Evolutionary conservation across 2,329 filamentous ascomycete genomes (phyloP), one percentile per base, ranked within the genome.

Genomic region (Cladosporium sp.): DNA sequence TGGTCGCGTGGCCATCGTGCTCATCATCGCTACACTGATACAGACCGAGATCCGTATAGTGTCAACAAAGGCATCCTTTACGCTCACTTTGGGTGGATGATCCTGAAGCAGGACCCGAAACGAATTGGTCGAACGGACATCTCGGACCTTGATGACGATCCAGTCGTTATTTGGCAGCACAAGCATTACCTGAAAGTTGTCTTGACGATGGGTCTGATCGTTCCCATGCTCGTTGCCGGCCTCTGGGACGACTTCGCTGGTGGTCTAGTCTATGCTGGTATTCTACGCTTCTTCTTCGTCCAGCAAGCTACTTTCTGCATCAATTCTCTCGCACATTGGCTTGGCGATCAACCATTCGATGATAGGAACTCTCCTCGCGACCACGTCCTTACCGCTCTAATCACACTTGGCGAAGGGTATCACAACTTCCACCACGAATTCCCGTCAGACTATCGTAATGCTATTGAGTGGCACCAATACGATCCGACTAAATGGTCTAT

Each of bases 351-450:
- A 78, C 90, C 90, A 60, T 93, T 93, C 72, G 89, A 93, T 67
- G 90, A 93, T 81, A 87, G 89, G 74, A 92, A 93, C 84, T 91
- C 88, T 59, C 89, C 89, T 63, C 87, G 90, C 72, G 89, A 93
- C 69, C 89, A 93, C 75, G 82, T 91, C 70, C 84, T 93, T 74
- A 93, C 89, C 30, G 89, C 89, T 40, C 77, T 93, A 15, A 85
- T 90, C 64, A 93, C 89, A 39, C 86, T 93, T 14, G 89, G 89
- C 49, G 89, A 90, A 76, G 89, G 89, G 19, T 93, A 93, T 78
- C 89, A 93, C 82, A 93, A 93, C 81, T 93, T 93, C 82, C 89
- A 93, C 77, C 89, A 93, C 81, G 89, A 93, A 74, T 93, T 93
- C 76, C 89, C 90, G 55, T 91, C 88, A 7, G 89, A 93, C 74